These are phyloP conservation scores for Saccharomycopsis sp. DNA, from an alignment of 805 yeast species.

Conservation along the genomic window DNA sequence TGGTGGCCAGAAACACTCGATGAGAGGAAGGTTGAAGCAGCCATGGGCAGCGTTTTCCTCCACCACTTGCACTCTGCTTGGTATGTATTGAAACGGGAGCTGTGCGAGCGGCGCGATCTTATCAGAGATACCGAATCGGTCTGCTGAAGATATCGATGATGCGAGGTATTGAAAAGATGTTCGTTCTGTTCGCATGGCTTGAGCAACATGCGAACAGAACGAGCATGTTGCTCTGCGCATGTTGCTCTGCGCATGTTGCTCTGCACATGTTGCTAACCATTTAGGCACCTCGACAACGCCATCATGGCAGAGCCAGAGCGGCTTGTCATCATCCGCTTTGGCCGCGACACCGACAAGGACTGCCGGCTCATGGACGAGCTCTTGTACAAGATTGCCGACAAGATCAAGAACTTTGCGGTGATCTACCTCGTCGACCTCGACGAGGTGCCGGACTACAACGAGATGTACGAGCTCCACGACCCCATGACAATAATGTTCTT, in stretches of 20 bases:
- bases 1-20: no score
- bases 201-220: no score
- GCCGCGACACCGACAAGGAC: constrained; percentile 63
- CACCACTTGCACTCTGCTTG: not conserved
- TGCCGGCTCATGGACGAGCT: constrained; percentile 90
- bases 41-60: not conserved
- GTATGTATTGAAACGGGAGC: no score
- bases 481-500: constrained; percentile 93
- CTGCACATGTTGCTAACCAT: constrained; percentile 14
- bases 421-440: constrained; percentile 76
- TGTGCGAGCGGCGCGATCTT: no score
- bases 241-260: no score
- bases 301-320: constrained; percentile 88
- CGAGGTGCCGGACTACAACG: constrained; percentile 83
- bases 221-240: no score
- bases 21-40: no score
- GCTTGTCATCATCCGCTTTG: constrained; percentile 82
- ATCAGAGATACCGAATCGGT: no score
- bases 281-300: constrained; percentile 92
- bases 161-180: no score
- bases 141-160: no score
- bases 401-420: constrained; percentile 79
- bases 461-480: constrained; percentile 82
- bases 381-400: constrained; percentile 68
- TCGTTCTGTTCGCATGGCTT: no score